Evolutionary conservation across 192 early-diverging fungal genomes (phyloP).

Genomic region (Ramicandelaber brevisporus): DNA sequence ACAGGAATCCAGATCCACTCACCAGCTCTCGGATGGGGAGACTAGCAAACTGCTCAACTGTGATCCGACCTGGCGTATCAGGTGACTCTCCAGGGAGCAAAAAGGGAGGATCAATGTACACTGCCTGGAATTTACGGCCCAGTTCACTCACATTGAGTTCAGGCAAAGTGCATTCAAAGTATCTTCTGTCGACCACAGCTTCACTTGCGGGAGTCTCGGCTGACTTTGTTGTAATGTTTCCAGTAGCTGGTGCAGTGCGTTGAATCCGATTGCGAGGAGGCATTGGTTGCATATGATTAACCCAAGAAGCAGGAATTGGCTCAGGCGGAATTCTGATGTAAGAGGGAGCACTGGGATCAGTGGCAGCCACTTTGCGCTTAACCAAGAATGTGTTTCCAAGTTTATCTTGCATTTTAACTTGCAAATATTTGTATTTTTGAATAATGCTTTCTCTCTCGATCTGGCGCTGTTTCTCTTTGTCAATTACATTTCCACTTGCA

Average conservation of each 20-base stretch:
- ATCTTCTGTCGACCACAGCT: no score
- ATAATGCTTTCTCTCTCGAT: slow-evolving; percentile 55
- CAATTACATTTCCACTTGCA: no score
- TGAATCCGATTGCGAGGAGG: slow-evolving; percentile 6
- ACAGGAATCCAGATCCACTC: slow-evolving; percentile 41
- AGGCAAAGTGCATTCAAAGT: slow-evolving; percentile 13
- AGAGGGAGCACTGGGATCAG: slow-evolving; percentile 64
- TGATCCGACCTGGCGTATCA: slow-evolving; percentile 25
- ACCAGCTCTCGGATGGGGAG: slow-evolving; percentile 4
- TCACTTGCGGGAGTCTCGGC: no score
- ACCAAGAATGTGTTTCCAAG: slow-evolving; percentile 66
- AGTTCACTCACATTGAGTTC: slow-evolving; percentile 16
- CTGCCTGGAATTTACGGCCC: slow-evolving; percentile 48
- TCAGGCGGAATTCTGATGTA: slow-evolving; percentile 68
- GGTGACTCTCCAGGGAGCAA: slow-evolving; percentile 32
- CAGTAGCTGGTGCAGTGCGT: no score
- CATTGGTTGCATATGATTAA: slow-evolving; percentile 38
- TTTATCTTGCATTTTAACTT: slow-evolving; percentile 59
- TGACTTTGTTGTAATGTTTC: no score
- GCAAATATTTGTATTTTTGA: slow-evolving; percentile 65
- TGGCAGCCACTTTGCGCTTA: slow-evolving; percentile 55
- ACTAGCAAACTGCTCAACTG: slow-evolving; percentile 29
- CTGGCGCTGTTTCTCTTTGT: no score
- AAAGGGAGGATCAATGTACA: slow-evolving; percentile 84
- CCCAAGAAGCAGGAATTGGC: slow-evolving; percentile 72